Evolutionary conservation across 2,329 filamentous ascomycete genomes (phyloP), one percentile per base, ranked within the genome.

Genomic region (Aspergillus unguis): DNA sequence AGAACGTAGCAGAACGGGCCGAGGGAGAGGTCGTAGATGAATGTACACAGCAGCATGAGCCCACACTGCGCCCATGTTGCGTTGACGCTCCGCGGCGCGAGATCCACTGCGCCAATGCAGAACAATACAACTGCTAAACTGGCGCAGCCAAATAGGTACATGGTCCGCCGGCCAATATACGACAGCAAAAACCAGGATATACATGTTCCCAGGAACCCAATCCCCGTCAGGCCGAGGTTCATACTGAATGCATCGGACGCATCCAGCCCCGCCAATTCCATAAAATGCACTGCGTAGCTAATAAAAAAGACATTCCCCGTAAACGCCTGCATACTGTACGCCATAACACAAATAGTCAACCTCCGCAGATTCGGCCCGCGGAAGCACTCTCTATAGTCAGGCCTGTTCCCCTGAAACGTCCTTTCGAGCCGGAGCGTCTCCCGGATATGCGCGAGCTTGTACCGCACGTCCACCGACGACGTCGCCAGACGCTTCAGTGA

Each of bases 141-240:
- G 4, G 61, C 54, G 28, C 70, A 68, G 1, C 73, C 75, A 31
- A 60, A 60, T 36, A 72, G 67, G 55, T 76, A 77, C 49, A 75
- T 70, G 1, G 62, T 64, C 11, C 74, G 64, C 5, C 75, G 70
- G 8, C 75, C 75, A 38, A 71, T 63, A 11, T 64, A 65, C 3
- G 67, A 59, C 1, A 77, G 58, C 2, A 76, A 53, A 23, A 67
- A 58, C 75, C 75, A 78, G 0, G 74, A 74, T 38, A 72, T 62
- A 17, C 67, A 64, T 1, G 75, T 77, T 0, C 75, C 74, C 2
- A 75, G 25, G 27, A 77, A 68, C 2, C 73, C 75, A 4, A 78
- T 63, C 0, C 70, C 74, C 2, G 73, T 71, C 31, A 74, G 65
- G 3, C 73, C 75, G 9, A 77, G 57, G 32, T 70, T 68, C 69